Evolutionary conservation across 2,329 filamentous ascomycete species (phyloP).

Genomic region (Colletotrichum sp.): DNA sequence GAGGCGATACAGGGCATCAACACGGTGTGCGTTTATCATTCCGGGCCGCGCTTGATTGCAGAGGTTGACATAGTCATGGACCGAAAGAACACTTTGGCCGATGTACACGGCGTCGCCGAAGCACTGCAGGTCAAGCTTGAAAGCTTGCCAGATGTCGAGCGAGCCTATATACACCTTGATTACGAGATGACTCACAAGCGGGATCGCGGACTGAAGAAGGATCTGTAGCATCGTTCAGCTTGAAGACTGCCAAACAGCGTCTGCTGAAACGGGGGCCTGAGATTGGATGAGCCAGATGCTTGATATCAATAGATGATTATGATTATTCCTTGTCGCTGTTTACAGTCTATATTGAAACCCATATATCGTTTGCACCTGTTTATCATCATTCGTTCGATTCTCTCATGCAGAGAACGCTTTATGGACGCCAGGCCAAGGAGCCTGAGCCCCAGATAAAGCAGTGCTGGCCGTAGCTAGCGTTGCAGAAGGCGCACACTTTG

Average conservation of each 20-base stretch:
- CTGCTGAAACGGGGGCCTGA: not conserved
- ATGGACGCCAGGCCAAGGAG: not conserved
- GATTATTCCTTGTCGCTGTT: not conserved
- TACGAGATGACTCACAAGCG: conserved; percentile 96
- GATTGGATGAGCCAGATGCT: not conserved
- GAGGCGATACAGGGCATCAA: conserved; percentile 83
- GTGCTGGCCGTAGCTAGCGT: not conserved
- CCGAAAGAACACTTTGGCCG: conserved; percentile 70
- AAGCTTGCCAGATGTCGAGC: conserved; percentile 86
- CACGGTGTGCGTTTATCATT: conserved; percentile 93
- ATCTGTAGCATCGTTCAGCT: conserved; percentile 43
- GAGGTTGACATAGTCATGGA: conserved; percentile 98
- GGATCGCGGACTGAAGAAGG: conserved; percentile 73
- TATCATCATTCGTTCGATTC: not conserved
- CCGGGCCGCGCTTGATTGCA: conserved; percentile 85
- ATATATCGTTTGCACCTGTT: not conserved
- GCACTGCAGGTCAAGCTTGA: conserved; percentile 94
- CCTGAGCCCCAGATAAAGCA: not conserved
- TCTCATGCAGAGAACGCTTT: not conserved
- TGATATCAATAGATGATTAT: not conserved
- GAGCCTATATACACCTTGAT: conserved; percentile 96
- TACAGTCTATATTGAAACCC: not conserved
- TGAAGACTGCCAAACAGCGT: not conserved
- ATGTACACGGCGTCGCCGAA: conserved; percentile 92
- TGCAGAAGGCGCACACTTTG: conserved; percentile 6